phyloP scores from a whole-genome alignment of 2,329 filamentous ascomycete genomes.

The Zalaria sp. region DNA sequence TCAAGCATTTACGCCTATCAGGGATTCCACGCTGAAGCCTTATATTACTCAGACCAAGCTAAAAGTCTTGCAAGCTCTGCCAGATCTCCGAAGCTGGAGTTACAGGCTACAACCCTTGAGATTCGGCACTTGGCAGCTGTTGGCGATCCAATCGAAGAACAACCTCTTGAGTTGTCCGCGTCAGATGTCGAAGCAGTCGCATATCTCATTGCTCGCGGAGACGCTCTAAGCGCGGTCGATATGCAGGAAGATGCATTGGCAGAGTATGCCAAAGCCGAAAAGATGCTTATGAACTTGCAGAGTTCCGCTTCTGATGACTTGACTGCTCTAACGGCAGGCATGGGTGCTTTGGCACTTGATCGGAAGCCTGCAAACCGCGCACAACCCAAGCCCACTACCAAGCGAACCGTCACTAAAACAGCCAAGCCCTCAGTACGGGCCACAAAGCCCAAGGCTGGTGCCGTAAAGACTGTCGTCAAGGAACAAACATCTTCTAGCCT shows the following conservation, averaged over 20 bases:
- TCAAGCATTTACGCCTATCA: constrained; percentile 69
- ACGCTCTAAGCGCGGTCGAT: neutral
- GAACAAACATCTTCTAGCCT: neutral
- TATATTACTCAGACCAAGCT: constrained; percentile 78
- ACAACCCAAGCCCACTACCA: neutral
- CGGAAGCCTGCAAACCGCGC: neutral
- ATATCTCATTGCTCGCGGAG: neutral
- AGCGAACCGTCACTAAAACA: neutral
- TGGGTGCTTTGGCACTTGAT: neutral
- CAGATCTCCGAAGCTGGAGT: neutral
- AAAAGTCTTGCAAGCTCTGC: constrained; percentile 53
- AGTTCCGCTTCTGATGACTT: neutral
- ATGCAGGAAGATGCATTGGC: neutral
- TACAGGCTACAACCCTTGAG: neutral
- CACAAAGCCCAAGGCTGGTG: neutral
- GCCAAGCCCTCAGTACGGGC: neutral
- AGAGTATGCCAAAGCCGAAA: constrained; percentile 2
- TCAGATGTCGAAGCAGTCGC: neutral
- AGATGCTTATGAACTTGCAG: constrained; percentile 1
- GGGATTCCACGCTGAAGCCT: constrained; percentile 75
- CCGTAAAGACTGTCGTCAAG: neutral
- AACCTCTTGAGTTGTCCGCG: neutral
- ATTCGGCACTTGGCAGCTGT: neutral
- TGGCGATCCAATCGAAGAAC: neutral
- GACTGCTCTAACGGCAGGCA: neutral